A percentile compares a stretch with the other conserved stretches of the same genome.
Conservation (phyloP, 768 basidiomycete species). For the Trametes punicea region DNA sequence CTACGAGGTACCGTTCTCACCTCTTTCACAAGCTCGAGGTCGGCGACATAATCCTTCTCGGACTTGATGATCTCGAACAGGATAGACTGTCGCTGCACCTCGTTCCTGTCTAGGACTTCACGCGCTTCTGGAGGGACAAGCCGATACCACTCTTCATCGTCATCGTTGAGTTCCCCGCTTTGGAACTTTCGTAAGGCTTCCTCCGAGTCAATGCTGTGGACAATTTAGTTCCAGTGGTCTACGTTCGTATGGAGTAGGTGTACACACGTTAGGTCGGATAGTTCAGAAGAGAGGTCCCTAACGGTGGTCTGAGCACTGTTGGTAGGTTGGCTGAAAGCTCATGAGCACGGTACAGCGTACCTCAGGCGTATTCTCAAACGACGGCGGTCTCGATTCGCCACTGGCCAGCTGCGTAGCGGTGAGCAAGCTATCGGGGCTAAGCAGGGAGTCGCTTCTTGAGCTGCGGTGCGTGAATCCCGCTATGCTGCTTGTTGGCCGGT, state of each 20-base stretch:
- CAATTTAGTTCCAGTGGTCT: not conserved
- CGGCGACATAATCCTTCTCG: slow-evolving; percentile 84
- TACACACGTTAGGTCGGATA: slow-evolving; percentile 27
- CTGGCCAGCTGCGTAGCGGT: slow-evolving; percentile 12
- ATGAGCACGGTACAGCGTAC: slow-evolving; percentile 12
- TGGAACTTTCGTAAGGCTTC: slow-evolving; percentile 69
- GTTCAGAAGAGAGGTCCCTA: slow-evolving; percentile 22
- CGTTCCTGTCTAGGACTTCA: slow-evolving; percentile 67
- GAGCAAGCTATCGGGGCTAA: slow-evolving; percentile 15
- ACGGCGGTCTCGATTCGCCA: slow-evolving; percentile 29
- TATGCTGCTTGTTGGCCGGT: slow-evolving; percentile 6
- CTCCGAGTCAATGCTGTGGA: slow-evolving; percentile 53
- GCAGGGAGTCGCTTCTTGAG: slow-evolving; percentile 25
- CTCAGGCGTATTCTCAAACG: slow-evolving; percentile 27
- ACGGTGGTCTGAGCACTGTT: slow-evolving; percentile 16
- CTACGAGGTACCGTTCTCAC: slow-evolving; percentile 35
- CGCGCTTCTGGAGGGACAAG: slow-evolving; percentile 72
- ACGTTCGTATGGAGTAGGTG: not conserved
- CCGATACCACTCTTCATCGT: slow-evolving; percentile 81
- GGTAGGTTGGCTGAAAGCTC: slow-evolving; percentile 4
- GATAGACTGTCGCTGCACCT: slow-evolving; percentile 81
- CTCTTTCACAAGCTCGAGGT: slow-evolving; percentile 68
- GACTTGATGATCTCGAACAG: slow-evolving; percentile 90
- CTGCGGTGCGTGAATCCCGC: slow-evolving; percentile 21
- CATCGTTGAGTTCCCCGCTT: slow-evolving; percentile 54